Evolutionary conservation across 2,329 filamentous ascomycete genomes (phyloP), one percentile per base, ranked within the genome.

Genomic region (Epichloe hybrida): DNA sequence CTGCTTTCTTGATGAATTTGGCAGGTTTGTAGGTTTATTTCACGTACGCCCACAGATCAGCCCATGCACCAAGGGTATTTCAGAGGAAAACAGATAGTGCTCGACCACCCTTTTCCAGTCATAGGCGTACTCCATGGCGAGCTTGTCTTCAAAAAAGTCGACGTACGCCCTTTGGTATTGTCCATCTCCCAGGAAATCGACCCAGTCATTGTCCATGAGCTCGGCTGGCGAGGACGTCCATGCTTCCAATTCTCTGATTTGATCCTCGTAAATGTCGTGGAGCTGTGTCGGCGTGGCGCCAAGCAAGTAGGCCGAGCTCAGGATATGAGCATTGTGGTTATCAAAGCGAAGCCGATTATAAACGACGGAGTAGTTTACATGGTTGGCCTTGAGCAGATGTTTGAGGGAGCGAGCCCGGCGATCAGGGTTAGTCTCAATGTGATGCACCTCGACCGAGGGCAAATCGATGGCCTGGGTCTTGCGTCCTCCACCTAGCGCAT

Each of bases 101-200:
- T 80, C 71, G 8, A 94, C 72, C 3, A 95, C 79, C 49, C 75
- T 72, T 62, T 84, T 86, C 88, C 93, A 96, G 62, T 95, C 79
- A 64, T 96, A 97, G 37, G 80, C 74, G 59, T 83, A 79, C 31
- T 72, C 70, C 65, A 79, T 70, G 3, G 87, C 89, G 34, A 97
- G 72, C 60, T 88, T 81, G 64, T 98, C 93, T 65, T 98, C 93
- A 62, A 95, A 97, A 64, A 93, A 97, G 64, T 98, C 90, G 51
- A 98, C 74, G 62, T 84, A 98, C 0, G 89, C 91, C 53, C 91
- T 79, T 67, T 98, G 88, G 62, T 94, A 96, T 55, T 73, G 80
- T 59, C 76, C 77, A 63, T 88, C 80, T 21, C 91, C 90, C 35
- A 96, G 66, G 59, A 81, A 93, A 52, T 91, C 84, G 55, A 83